Percentiles rank a stretch among this genome's conserved stretches.
phyloP scores from a whole-genome alignment of 805 yeast species.

The Wickerhamiella siamensis region DNA sequence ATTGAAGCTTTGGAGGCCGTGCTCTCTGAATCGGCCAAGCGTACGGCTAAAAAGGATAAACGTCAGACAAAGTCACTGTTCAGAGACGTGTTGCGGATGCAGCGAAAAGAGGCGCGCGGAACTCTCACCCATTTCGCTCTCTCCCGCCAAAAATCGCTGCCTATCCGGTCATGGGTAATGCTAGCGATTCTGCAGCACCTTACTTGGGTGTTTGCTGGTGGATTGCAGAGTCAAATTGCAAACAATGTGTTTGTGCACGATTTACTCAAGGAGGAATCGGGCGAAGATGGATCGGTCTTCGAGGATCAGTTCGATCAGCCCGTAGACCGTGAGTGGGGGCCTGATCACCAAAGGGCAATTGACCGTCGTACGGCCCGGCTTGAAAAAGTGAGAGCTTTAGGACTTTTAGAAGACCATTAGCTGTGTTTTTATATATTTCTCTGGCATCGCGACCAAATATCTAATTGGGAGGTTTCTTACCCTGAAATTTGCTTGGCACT shows the following conservation, averaged over 20 bases:
- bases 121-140: conserved; percentile 19
- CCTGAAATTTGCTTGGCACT: no score
- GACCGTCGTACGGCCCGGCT: conserved; percentile 9
- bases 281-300: background rate
- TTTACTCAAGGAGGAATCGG: conserved; percentile 8
- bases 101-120: conserved; percentile 1
- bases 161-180: conserved; percentile 24
- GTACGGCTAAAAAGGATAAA: conserved; percentile 49
- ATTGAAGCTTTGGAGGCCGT: conserved; percentile 28
- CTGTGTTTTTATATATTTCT: no score
- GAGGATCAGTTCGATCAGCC: background rate
- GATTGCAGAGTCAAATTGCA: conserved; percentile 25
- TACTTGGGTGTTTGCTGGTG: conserved; percentile 26
- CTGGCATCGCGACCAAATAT: no score
- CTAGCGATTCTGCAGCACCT: conserved; percentile 23
- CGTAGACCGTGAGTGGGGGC: background rate
- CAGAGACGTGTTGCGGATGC: conserved; percentile 6
- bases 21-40: conserved; percentile 39
- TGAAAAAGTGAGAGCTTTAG: conserved; percentile 9
- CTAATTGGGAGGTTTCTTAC: no score
- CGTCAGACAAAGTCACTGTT: conserved; percentile 26
- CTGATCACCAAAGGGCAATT: conserved; percentile 2
- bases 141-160: conserved; percentile 17
- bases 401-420: conserved; percentile 4
- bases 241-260: conserved; percentile 21